Conservation (phyloP, 176 grass and related monocot genomes). For the Puccinellia tenuiflora region DNA sequence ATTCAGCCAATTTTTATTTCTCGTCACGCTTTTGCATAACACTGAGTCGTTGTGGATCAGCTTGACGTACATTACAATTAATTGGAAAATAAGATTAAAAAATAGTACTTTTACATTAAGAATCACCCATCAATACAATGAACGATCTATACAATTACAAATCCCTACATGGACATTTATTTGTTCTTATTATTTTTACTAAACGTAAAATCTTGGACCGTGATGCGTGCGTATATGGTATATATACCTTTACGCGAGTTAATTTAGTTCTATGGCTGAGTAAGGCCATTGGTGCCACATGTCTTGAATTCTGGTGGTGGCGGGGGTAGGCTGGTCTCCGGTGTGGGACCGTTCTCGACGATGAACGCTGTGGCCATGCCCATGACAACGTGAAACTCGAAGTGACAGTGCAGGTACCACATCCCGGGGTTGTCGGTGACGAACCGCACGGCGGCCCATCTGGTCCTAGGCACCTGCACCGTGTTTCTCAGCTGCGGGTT, state of each 20-base stretch:
- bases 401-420: not conserved
- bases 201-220: not conserved
- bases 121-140: not conserved
- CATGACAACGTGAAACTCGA: not conserved
- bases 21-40: not conserved
- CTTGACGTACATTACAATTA: not conserved
- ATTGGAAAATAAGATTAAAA: not conserved
- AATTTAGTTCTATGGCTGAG: not conserved
- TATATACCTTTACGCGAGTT: not conserved
- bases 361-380: not conserved
- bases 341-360: not conserved
- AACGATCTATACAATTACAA: not conserved
- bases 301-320: not conserved
- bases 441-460: not conserved
- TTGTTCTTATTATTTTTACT: not conserved
- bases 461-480: not conserved
- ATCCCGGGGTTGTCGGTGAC: slow-evolving; percentile 5
- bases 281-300: not conserved
- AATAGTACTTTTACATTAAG: not conserved
- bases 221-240: no score
- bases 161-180: not conserved
- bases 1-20: no score
- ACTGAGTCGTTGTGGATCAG: not conserved
- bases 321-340: not conserved
- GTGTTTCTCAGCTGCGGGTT: slow-evolving; percentile 27